These are phyloP conservation scores for Scleroderma citrinum DNA, from an alignment of 768 basidiomycete genomes.

Conservation along the genomic window DNA sequence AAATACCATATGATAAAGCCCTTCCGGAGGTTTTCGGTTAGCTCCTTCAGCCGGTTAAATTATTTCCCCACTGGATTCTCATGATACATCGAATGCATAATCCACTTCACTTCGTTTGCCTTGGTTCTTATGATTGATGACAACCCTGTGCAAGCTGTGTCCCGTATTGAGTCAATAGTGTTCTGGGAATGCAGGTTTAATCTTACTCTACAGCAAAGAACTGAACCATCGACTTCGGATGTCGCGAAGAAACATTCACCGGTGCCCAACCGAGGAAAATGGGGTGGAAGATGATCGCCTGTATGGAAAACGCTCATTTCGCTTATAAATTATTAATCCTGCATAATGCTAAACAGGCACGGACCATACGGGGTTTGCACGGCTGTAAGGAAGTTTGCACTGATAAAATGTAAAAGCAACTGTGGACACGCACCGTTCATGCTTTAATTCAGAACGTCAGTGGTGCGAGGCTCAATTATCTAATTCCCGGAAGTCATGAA, in stretches of 20 bases:
- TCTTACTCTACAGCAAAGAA: no score
- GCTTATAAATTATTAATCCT: background rate
- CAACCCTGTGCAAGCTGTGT: no score
- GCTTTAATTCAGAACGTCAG: conserved; percentile 41
- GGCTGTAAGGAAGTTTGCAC: conserved; percentile 28
- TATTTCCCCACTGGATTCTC: background rate
- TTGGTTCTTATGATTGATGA: background rate
- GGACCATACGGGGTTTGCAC: conserved; percentile 22
- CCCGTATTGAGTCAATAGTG: no score
- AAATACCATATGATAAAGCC: no score
- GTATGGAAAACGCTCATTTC: background rate
- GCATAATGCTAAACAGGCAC: background rate
- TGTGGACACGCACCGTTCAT: conserved; percentile 42
- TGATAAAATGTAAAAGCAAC: conserved; percentile 35
- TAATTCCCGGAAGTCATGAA: conserved; percentile 29
- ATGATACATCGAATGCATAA: background rate
- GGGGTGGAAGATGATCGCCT: background rate
- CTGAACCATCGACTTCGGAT: no score
- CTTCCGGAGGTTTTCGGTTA: background rate
- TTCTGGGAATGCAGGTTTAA: no score
- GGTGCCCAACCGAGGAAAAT: background rate
- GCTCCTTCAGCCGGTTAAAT: background rate
- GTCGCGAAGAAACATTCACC: no score
- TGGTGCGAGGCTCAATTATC: conserved; percentile 27
- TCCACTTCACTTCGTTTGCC: background rate